Base-by-base conservation (phyloP, 306 rosid species). In the Prunus kanzakura region DNA sequence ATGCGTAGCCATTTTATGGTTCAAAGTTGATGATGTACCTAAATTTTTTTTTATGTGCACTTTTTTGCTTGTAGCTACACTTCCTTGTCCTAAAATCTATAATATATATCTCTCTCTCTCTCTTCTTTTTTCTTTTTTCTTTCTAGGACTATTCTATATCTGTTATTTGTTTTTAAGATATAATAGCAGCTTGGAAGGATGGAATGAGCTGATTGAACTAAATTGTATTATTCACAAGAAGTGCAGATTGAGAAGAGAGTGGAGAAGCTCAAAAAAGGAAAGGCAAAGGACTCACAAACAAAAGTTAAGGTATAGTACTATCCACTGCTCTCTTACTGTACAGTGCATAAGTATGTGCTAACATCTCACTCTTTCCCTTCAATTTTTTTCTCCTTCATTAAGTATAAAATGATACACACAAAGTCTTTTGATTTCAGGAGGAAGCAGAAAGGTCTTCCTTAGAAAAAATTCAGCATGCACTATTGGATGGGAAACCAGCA, bases 201-300 rank as follows among this genome's bases (percentile, higher is more conserved):
- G 76, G 82, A 75, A 76, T 78, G 55, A 63, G 85, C 86, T 71
- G 85, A 86, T 82, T 64, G 81, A 77, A 81, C 89, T 89, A 77
- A 93, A 81, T 69, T 82, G 77, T 83, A 80, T 79, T 32, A 43
- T 77, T 82, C 79, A 70, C 83, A 91, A 88, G 90, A 84, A 88
- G 77, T 88, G 95, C 97, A 95, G 98, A 92, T 95, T 86, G 97
- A 92, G 51, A 95, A 95, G 81, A 92, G 98, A 89, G 14, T 90
- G 80, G 98, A 95, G 65, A 95, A 88, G 81, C 90, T 95, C 77
- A 95, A 92, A 85, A 95, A 95, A 82, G 84, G 98, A 84, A 95
- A 92, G 90, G 74, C 86, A 62, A 92, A 55, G 77, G 93, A 92
- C 84, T 90, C 97, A 71, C 97, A 85, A 77, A 76, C 96, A 52